Conservation (phyloP, 495 filamentous ascomycete species). For the Aspergillus taichungensis region DNA sequence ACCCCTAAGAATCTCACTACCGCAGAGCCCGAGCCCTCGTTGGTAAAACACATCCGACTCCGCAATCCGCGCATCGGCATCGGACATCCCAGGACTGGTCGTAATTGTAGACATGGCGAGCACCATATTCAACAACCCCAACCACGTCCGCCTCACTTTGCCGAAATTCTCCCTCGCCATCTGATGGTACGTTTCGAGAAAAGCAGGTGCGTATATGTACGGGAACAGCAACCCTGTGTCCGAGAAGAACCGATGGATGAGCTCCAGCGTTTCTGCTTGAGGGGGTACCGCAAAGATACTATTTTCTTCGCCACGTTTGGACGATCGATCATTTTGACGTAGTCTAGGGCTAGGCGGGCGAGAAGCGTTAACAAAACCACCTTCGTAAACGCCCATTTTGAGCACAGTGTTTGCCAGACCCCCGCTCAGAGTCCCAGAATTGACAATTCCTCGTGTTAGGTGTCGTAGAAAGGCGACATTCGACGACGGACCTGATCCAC, state of each 20-base stretch:
- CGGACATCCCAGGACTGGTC: conserved; percentile 21
- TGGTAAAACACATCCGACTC: conserved; percentile 33
- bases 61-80: conserved; percentile 7
- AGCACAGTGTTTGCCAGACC: background rate
- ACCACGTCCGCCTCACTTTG: conserved; percentile 43
- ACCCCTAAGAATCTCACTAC: conserved; percentile 23
- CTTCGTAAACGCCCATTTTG: conserved; percentile 2
- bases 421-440: background rate
- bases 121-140: conserved; percentile 65
- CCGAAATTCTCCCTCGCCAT: conserved; percentile 22
- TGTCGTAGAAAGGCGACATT: conserved; percentile 40
- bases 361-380: conserved; percentile 18
- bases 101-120: conserved; percentile 63
- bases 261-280: conserved; percentile 8
- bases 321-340: background rate
- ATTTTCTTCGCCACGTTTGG: conserved; percentile 2
- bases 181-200: conserved; percentile 28
- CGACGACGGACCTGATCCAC: conserved; percentile 33
- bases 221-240: conserved; percentile 34
- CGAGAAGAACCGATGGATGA: conserved; percentile 29
- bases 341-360: conserved; percentile 11
- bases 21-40: conserved; percentile 20
- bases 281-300: conserved; percentile 18
- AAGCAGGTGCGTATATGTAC: conserved; percentile 27
- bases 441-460: conserved; percentile 19